A percentile compares a stretch with the other conserved stretches of the same genome.
These are phyloP conservation scores for Nitzschia inconspicua DNA, from an alignment of 108 stramenopile genomes.

Conservation along the genomic window DNA sequence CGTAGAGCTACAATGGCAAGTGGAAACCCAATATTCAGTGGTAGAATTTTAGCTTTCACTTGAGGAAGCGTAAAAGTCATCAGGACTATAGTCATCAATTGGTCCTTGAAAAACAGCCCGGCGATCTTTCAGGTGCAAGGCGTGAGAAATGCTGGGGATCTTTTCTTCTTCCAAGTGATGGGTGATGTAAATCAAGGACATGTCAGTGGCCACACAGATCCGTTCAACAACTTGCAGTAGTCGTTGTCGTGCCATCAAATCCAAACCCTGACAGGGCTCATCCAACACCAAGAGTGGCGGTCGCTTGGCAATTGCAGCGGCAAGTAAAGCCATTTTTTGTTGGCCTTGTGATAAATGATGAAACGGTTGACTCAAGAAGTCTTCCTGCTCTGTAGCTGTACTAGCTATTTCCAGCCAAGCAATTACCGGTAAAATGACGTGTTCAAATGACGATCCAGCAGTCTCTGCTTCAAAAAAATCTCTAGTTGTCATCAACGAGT, in stretches of 20 bases:
- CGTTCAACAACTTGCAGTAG: slow-evolving; percentile 50
- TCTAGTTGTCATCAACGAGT: slow-evolving; percentile 18
- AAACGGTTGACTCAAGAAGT: slow-evolving; percentile 42
- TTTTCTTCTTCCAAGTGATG: slow-evolving; percentile 68
- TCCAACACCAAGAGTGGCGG: slow-evolving; percentile 69
- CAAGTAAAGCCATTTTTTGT: slow-evolving; percentile 74
- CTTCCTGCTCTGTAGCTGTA: not conserved
- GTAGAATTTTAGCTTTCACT: too few species aligned
- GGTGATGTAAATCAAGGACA: slow-evolving; percentile 68
- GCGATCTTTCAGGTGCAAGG: slow-evolving; percentile 50
- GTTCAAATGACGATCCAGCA: not conserved
- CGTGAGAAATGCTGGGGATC: slow-evolving; percentile 46
- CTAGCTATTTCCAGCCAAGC: not conserved
- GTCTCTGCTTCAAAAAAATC: slow-evolving; percentile 7
- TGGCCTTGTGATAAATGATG: slow-evolving; percentile 69
- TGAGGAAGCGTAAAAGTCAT: not conserved
- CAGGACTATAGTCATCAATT: slow-evolving; percentile 22
- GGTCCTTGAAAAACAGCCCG: slow-evolving; percentile 35
- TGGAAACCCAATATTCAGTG: too few species aligned
- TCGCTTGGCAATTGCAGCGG: slow-evolving; percentile 50
- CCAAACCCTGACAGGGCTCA: slow-evolving; percentile 76
- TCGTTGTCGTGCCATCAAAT: slow-evolving; percentile 46
- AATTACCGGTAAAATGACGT: slow-evolving; percentile 4
- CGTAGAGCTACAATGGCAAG: too few species aligned
- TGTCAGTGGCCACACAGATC: slow-evolving; percentile 54